phyloP scores from a whole-genome alignment of 2,329 filamentous ascomycete species.

The Chaetomium olivaceum region DNA sequence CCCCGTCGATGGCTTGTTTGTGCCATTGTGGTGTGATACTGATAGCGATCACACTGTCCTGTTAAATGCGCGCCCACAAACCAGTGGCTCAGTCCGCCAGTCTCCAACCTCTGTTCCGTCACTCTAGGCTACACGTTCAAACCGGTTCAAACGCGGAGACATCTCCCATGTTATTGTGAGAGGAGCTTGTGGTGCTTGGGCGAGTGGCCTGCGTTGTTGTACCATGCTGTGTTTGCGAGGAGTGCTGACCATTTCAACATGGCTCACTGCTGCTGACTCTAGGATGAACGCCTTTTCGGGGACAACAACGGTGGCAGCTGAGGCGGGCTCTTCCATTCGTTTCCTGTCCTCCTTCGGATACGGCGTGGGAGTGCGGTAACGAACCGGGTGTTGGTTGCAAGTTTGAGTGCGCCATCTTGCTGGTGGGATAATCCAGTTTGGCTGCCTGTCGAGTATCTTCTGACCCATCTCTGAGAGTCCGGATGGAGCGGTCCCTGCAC shows the following conservation, averaged over 20 bases:
- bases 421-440: slow-evolving; percentile 25
- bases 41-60: not conserved
- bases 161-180: slow-evolving; percentile 23
- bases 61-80: not conserved
- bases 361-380: slow-evolving; percentile 28
- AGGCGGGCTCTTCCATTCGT: not conserved
- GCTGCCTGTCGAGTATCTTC: slow-evolving; percentile 25
- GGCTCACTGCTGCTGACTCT: slow-evolving; percentile 15
- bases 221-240: not conserved
- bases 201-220: not conserved
- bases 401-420: slow-evolving; percentile 18
- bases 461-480: slow-evolving; percentile 16
- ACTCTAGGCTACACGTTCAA: slow-evolving; percentile 19
- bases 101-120: not conserved
- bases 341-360: slow-evolving; percentile 27
- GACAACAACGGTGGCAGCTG: not conserved
- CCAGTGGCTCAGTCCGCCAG: not conserved
- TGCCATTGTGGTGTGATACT: not conserved
- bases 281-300: slow-evolving; percentile 19
- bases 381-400: slow-evolving; percentile 17
- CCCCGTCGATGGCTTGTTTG: not conserved
- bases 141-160: slow-evolving; percentile 22
- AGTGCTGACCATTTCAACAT: slow-evolving; percentile 2
- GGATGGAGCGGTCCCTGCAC: not conserved
- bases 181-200: not conserved